phyloP scores from a whole-genome alignment of 441 rosid species.

The Cnidoscolus chayamansa region DNA sequence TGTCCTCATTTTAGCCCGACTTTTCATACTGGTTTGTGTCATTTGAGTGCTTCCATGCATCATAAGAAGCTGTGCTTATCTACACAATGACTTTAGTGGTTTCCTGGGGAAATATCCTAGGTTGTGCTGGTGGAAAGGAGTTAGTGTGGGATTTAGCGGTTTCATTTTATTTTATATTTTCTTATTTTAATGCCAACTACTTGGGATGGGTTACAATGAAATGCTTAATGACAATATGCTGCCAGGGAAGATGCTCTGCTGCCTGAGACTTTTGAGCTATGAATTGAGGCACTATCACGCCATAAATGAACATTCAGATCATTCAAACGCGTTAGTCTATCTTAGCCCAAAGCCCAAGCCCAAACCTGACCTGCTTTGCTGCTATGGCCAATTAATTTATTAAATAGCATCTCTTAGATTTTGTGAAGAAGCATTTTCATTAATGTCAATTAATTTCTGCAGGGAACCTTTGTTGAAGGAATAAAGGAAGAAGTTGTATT shows the following conservation, averaged over 20 bases:
- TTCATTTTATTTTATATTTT: background rate
- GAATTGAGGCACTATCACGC: background rate
- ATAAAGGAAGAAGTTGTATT: slow-evolving; percentile 98
- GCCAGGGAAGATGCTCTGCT: slow-evolving; percentile 3
- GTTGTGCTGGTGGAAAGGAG: background rate
- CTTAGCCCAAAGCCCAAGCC: background rate
- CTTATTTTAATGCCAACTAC: background rate
- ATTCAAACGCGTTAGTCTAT: slow-evolving; percentile 3
- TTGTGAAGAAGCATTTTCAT: slow-evolving; percentile 16
- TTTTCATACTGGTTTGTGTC: background rate
- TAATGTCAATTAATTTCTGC: slow-evolving; percentile 28
- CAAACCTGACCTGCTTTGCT: background rate
- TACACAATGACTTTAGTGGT: background rate
- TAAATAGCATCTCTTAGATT: background rate
- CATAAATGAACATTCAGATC: background rate
- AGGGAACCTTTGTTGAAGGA: slow-evolving; percentile 99
- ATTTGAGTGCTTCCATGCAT: background rate
- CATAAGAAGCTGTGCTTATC: background rate
- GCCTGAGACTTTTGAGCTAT: background rate
- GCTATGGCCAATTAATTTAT: background rate
- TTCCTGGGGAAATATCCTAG: background rate
- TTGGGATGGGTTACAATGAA: background rate
- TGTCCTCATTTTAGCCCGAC: background rate
- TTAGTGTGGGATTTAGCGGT: background rate
- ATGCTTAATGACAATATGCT: background rate